phyloP scores from a whole-genome alignment of 2,329 filamentous ascomycete species.

The Septoria linicola region DNA sequence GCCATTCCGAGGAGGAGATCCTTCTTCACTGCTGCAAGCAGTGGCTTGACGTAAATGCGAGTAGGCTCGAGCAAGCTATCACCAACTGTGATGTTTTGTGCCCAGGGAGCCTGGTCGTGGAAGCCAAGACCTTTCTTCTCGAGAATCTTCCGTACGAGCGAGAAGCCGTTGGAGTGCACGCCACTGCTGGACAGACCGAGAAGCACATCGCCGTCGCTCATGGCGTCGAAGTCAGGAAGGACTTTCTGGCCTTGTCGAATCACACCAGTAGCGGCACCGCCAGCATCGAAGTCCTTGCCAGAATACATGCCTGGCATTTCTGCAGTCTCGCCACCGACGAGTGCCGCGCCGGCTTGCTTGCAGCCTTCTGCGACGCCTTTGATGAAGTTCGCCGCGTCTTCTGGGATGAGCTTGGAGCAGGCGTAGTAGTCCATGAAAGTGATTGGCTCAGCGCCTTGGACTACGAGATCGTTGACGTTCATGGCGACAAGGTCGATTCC shows the following conservation, averaged over 20 bases:
- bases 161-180: constrained; percentile 95
- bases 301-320: constrained; percentile 97
- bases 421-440: constrained; percentile 99
- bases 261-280: constrained; percentile 84
- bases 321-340: constrained; percentile 96
- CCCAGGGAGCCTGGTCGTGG: constrained; percentile 74
- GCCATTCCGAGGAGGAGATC: constrained; percentile 83
- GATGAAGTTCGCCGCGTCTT: constrained; percentile 79
- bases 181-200: constrained; percentile 83
- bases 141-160: constrained; percentile 87
- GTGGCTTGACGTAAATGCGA: constrained; percentile 79
- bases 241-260: constrained; percentile 65
- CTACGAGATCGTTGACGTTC: constrained; percentile 97
- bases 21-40: constrained; percentile 61
- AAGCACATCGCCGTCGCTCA: constrained; percentile 80
- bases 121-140: constrained; percentile 72
- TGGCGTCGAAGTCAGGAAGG: constrained; percentile 72
- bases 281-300: constrained; percentile 86
- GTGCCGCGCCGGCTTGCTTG: constrained; percentile 76
- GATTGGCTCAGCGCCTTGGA: constrained; percentile 89
- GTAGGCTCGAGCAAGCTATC: constrained; percentile 82
- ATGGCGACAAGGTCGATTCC: constrained; percentile 97
- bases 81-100: constrained; percentile 62
- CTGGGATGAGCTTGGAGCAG: constrained; percentile 80
- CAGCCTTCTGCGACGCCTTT: constrained; percentile 88